These are phyloP conservation scores for Aspergillus sclerotialis DNA, from an alignment of 2,329 filamentous ascomycete genomes.

Conservation along the genomic window DNA sequence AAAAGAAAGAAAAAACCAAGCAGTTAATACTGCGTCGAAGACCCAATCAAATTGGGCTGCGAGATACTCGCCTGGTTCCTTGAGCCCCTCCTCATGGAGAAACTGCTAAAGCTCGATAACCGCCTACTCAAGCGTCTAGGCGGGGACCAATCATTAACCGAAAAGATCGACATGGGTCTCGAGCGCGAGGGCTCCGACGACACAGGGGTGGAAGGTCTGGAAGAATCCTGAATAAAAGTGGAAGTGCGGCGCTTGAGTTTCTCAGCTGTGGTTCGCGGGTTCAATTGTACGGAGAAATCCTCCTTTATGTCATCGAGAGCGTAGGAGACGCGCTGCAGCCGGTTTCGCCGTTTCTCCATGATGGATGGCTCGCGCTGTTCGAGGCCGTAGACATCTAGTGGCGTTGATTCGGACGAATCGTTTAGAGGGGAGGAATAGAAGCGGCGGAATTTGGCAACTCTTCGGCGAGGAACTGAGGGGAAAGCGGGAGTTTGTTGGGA, in stretches of 20 bases:
- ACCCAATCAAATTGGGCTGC: conserved; percentile 27
- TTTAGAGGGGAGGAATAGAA: conserved; percentile 29
- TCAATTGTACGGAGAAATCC: conserved; percentile 21
- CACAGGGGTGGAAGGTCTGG: conserved; percentile 6
- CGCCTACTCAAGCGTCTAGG: conserved; percentile 19
- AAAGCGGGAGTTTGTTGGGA: conserved; percentile 17
- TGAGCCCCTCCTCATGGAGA: conserved; percentile 13
- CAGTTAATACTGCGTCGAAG: conserved; percentile 19
- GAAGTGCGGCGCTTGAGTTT: conserved; percentile 23
- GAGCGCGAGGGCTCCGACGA: conserved; percentile 11
- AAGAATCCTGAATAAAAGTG: conserved; percentile 13
- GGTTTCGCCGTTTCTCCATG: conserved; percentile 16
- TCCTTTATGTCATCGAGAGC: conserved; percentile 30
- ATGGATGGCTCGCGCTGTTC: conserved; percentile 29
- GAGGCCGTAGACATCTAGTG: conserved; percentile 25
- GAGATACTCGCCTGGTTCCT: conserved; percentile 20
- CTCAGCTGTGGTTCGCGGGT: conserved; percentile 14
- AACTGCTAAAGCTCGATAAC: conserved; percentile 18
- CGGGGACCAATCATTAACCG: conserved; percentile 12
- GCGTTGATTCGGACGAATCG: conserved; percentile 21
- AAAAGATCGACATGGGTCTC: conserved; percentile 20
- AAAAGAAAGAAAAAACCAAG: conserved; percentile 5
- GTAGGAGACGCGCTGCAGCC: conserved; percentile 26
- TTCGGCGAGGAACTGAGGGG: conserved; percentile 15
- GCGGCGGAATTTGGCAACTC: conserved; percentile 19